Base-by-base conservation (phyloP, 805 yeast species). In the Wickerhamiella australiensis region DNA sequence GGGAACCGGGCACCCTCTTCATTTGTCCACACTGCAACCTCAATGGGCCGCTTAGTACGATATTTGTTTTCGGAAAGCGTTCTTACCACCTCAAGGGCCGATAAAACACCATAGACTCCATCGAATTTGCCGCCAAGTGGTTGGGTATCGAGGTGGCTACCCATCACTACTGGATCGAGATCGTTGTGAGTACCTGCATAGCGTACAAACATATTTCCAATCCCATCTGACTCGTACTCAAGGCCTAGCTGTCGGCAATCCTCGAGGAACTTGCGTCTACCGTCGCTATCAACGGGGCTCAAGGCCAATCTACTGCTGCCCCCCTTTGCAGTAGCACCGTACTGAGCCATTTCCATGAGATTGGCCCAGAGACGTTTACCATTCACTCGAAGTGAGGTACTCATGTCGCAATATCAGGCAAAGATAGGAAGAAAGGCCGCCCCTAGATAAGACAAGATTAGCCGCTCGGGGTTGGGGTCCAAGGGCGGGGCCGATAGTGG, bases 1-100 rank as follows among this genome's bases (percentile, higher is more conserved):
- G 86, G 84, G 58, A 80, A 81, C 46, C 88, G 65, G 0, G 87
- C 86, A 50, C 88, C 88, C 65, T 81, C 88, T 60, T 81, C 88
- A 58, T 81, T 81, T 62, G 79, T 78, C 88, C 88, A 81, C 58
- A 76, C 71, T 37, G 81, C 71, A 3, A 78, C 70, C 5, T 80
- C 78, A 50, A 81, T 73, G 7, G 86, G 86, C 53, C 69, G 80
- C 49, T 77, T 72, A n/a, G 88, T 85, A 9, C 67, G 68, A 57
- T 65, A 72, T 40, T 70, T 66, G 60, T 77, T 76, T 15, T 77
- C 84, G 52, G 77, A 75, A 59, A 81, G 64, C 3, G 85, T 79
- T 53, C 85, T 67, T 56, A 81, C 63, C 4, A 81, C 78, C 62
- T 81, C 85, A 42, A 81, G 65, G 1, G 85, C 86, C 8, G 80